Percentiles rank a stretch among this genome's conserved stretches.
These are phyloP conservation scores for Trichocladium antarcticum DNA, from an alignment of 495 filamentous ascomycete genomes.

Conservation along the genomic window DNA sequence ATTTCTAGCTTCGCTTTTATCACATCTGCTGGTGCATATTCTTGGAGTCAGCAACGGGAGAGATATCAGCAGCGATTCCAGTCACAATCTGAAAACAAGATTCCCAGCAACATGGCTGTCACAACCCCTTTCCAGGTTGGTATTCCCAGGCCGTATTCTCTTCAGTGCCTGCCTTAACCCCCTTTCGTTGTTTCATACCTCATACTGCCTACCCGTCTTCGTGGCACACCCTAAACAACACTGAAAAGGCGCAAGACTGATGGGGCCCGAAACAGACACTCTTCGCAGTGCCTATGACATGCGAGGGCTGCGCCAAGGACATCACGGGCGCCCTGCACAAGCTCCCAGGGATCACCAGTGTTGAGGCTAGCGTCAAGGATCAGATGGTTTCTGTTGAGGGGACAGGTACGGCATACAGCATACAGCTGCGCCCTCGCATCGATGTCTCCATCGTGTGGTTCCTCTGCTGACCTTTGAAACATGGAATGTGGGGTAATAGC, in stretches of 20 bases:
- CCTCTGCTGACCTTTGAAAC: constrained; percentile 3
- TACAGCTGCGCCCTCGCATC: background rate
- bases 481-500: constrained; percentile 31
- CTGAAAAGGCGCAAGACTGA: constrained; percentile 2
- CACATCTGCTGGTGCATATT: constrained; percentile 15
- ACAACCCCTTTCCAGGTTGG: constrained; percentile 39
- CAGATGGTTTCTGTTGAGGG: constrained; percentile 62
- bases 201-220: background rate
- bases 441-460: background rate
- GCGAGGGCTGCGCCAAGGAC: constrained; percentile 74
- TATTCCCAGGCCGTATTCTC: background rate
- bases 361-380: constrained; percentile 52
- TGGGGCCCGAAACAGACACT: constrained; percentile 52
- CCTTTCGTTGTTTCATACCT: constrained; percentile 5
- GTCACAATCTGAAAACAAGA: background rate
- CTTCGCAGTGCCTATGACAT: constrained; percentile 90
- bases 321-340: constrained; percentile 64
- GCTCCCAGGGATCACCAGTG: constrained; percentile 58
- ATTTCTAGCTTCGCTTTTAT: constrained; percentile 13
- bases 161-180: background rate
- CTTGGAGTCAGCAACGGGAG: constrained; percentile 8
- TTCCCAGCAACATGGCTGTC: constrained; percentile 21
- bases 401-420: constrained; percentile 46
- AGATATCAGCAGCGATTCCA: background rate
- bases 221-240: background rate